Base-by-base conservation (phyloP, 352 stramenopile species). In the Pythium phragmiticola region DNA sequence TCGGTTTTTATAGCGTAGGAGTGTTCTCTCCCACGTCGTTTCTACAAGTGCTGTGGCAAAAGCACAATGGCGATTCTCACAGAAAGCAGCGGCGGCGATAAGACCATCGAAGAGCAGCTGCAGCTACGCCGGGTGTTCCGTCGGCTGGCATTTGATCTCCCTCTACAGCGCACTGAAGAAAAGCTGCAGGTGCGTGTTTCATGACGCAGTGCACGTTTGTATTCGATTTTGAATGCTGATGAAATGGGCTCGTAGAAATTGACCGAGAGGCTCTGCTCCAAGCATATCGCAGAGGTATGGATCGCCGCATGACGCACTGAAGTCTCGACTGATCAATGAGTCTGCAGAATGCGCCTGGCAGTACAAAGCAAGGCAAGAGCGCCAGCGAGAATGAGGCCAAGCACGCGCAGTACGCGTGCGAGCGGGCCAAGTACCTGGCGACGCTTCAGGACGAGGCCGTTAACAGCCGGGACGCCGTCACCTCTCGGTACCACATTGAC, bases 21-120 rank as follows among this genome's bases (percentile, higher is more conserved):
- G 36, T 13, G 8, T 41, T 41, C 36, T 41, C 36, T 14, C 36
- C 21, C 21, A 21, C 21, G 1, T 21, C 21, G 1, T 41, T 41
- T 41, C 7, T 42, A 16, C 9, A 19, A 2, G 6, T 46, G 39
- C 9, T 11, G 34, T 11, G 34, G 14, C 19, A 7, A 23, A 34
- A 33, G 36, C 41, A 46, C 42, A 36, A 65, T 74, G 30, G 65
- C 57, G 45, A 62, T 70, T 13, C 30, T 63, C 17, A 57, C 17
- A 5, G 60, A 71, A 57, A 62, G 26, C 12, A 70, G 49, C 53
- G 61, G 36, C 7, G 39, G 53, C 13, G 68, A 76, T 17, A 77
- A 72, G 51, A 89, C 74, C 26, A 80, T 93, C 21, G 84, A 91
- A 46, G 84, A 93, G 69, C 79, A 90, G 66, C 66, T 90, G n/a